Evolutionary conservation across 1,284 basidiomycete genomes (phyloP).

Genomic region (Chalciporus sp.): DNA sequence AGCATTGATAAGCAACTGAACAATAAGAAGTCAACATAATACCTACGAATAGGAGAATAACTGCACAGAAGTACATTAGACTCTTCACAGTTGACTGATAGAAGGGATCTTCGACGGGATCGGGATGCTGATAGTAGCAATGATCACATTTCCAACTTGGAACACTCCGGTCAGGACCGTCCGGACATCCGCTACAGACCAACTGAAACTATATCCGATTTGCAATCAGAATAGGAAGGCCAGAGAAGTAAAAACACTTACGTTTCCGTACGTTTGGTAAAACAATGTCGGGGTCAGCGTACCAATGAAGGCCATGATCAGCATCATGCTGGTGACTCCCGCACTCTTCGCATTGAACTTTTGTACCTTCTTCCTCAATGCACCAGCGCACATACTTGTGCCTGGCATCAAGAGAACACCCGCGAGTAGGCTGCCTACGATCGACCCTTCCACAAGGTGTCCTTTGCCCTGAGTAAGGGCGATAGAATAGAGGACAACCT

Average conservation of each 20-base stretch:
- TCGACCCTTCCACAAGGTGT: conserved; percentile 93
- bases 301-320: conserved; percentile 99
- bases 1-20: conserved; percentile 6
- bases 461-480: conserved; percentile 91
- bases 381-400: conserved; percentile 95
- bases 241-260: conserved; percentile 46
- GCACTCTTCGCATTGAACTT: conserved; percentile 98
- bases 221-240: conserved; percentile 12
- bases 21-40: neutral
- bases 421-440: conserved; percentile 92
- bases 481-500: conserved; percentile 93
- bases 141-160: conserved; percentile 84
- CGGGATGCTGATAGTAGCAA: conserved; percentile 95
- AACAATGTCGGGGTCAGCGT: conserved; percentile 95
- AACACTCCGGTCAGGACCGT: conserved; percentile 35
- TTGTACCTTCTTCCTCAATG: conserved; percentile 90
- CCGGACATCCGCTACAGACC: conserved; percentile 89
- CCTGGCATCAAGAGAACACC: conserved; percentile 98
- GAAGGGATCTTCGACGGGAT: conserved; percentile 92
- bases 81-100: conserved; percentile 94
- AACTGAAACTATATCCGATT: conserved; percentile 76
- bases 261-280: conserved; percentile 98
- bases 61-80: conserved; percentile 94
- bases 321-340: conserved; percentile 98
- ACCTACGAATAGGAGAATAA: conserved; percentile 85